These are phyloP conservation scores for Penicillium diatomitis DNA, from an alignment of 495 filamentous ascomycete species.

Conservation along the genomic window DNA sequence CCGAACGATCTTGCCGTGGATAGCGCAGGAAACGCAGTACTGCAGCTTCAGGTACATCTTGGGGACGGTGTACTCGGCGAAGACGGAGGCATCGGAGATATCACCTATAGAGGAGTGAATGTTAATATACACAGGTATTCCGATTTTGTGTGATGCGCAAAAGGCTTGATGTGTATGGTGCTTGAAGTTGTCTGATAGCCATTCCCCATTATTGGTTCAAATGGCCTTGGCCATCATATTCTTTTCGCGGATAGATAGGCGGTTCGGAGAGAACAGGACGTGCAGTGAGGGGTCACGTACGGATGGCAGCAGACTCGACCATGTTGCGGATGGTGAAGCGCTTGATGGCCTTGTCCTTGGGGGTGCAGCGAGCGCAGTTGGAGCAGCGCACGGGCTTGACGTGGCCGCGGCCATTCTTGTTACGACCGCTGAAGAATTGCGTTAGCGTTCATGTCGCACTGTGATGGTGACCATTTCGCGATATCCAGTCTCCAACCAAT, in stretches of 20 bases:
- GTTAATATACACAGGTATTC: slow-evolving; percentile 1
- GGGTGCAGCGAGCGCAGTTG: slow-evolving; percentile 99
- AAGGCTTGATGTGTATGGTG: neutral
- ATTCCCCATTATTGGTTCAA: too few relatives aligned
- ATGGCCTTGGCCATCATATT: too few relatives aligned
- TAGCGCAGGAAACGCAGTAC: slow-evolving; percentile 99
- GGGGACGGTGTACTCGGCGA: slow-evolving; percentile 96
- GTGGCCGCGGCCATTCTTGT: slow-evolving; percentile 99
- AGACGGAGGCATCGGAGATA: slow-evolving; percentile 99
- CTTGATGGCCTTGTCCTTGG: slow-evolving; percentile 99
- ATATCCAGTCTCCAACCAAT: slow-evolving; percentile 14
- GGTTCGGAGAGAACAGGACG: slow-evolving; percentile 1
- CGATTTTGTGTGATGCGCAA: neutral
- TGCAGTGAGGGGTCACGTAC: slow-evolving; percentile 52
- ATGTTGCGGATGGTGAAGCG: slow-evolving; percentile 99
- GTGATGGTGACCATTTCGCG: slow-evolving; percentile 1
- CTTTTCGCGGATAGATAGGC: neutral
- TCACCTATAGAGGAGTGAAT: slow-evolving; percentile 58
- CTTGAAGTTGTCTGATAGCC: too few relatives aligned
- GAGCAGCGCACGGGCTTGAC: slow-evolving; percentile 99
- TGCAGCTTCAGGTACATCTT: slow-evolving; percentile 99
- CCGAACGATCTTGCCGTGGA: slow-evolving; percentile 99
- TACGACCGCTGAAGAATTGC: slow-evolving; percentile 64
- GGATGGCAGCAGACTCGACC: slow-evolving; percentile 98
- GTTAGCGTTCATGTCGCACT: slow-evolving; percentile 14